Evolutionary conservation across 768 basidiomycete species (phyloP).

Genomic region (Lactarius akahatsu): DNA sequence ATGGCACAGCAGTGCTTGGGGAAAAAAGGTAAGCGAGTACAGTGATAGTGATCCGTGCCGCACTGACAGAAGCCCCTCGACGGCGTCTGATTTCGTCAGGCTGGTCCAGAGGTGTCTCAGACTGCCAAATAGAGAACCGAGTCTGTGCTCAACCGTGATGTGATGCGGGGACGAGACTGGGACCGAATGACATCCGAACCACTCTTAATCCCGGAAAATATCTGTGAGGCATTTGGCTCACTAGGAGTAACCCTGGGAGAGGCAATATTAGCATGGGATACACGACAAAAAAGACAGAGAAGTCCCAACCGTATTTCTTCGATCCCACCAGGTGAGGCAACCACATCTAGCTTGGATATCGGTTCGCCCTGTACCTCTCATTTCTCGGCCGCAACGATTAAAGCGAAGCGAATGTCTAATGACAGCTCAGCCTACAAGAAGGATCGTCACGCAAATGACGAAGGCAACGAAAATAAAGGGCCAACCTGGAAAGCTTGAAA

Average conservation of each 20-base stretch:
- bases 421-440: background rate
- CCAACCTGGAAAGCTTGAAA: constrained; percentile 2
- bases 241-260: background rate
- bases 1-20: background rate
- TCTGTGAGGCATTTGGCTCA: background rate
- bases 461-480: background rate
- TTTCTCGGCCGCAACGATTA: background rate
- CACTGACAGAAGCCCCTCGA: background rate
- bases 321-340: background rate
- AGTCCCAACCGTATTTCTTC: background rate
- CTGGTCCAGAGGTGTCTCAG: background rate
- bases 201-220: background rate
- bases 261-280: background rate
- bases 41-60: background rate
- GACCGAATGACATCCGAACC: background rate
- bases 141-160: background rate
- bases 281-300: background rate
- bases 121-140: background rate
- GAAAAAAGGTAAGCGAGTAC: background rate
- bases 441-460: background rate
- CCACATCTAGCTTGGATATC: background rate
- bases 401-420: background rate
- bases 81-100: background rate
- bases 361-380: background rate
- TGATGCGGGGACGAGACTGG: background rate